Evolutionary conservation across 257 asterid species (phyloP).

Genomic region (Solanum pennellii): DNA sequence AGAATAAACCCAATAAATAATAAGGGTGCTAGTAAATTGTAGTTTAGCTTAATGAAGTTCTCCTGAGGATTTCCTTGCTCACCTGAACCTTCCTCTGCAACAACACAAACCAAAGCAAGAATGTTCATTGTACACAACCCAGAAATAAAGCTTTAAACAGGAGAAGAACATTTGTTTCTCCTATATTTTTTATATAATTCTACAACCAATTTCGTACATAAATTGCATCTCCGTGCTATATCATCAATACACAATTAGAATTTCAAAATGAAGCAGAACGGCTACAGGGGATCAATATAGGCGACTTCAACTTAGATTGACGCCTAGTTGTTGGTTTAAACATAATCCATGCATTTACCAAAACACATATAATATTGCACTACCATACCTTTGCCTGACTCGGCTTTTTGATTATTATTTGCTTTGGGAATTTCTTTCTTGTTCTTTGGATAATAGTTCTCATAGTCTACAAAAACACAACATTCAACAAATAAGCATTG

Average conservation of each 20-base stretch:
- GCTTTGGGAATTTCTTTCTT: constrained; percentile 45
- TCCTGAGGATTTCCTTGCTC: constrained; percentile 26
- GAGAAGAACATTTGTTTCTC: background rate
- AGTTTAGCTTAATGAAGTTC: constrained; percentile 8
- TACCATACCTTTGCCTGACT: constrained; percentile 36
- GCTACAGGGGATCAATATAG: background rate
- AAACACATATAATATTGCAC: background rate
- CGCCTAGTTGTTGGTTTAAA: background rate
- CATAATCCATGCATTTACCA: background rate
- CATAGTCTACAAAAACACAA: constrained; percentile 43
- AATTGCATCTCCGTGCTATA: background rate
- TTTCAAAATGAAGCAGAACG: background rate
- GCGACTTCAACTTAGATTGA: background rate
- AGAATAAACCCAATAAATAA: constrained; percentile 18
- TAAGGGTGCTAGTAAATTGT: constrained; percentile 8
- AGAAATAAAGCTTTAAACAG: background rate
- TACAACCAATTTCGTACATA: background rate
- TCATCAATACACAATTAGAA: background rate
- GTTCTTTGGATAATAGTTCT: constrained; percentile 46
- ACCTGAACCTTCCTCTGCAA: constrained; percentile 38
- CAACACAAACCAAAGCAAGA: background rate
- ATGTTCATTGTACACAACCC: background rate
- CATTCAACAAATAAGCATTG: background rate
- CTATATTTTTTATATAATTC: background rate
- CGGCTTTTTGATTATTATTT: constrained; percentile 34